These are phyloP conservation scores for Emergomyces africanus DNA, from an alignment of 2,329 filamentous ascomycete genomes.

Conservation along the genomic window DNA sequence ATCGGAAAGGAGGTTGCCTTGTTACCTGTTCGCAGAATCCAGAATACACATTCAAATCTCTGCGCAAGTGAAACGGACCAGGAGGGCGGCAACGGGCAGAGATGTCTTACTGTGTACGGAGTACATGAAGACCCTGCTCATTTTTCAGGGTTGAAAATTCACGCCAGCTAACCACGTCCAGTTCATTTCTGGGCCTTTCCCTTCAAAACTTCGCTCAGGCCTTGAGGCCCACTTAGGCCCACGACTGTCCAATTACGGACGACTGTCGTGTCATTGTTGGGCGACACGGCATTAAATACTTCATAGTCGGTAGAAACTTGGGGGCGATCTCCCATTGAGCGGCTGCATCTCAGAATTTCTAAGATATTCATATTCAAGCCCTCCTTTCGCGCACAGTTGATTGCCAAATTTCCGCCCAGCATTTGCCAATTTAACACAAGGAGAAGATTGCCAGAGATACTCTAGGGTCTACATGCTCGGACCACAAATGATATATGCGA, in stretches of 20 bases:
- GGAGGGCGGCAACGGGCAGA: neutral
- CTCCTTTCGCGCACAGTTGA: neutral
- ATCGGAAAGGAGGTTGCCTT: neutral
- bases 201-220: neutral
- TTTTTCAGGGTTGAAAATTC: neutral
- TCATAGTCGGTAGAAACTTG: too few species aligned
- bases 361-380: neutral
- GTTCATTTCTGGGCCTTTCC: too few species aligned
- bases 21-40: neutral
- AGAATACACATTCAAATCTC: neutral
- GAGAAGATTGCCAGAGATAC: neutral
- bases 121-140: too few species aligned
- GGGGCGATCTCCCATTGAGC: neutral
- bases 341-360: neutral
- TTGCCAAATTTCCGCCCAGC: neutral
- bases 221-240: neutral
- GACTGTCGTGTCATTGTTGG: neutral
- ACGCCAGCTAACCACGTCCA: neutral
- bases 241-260: neutral
- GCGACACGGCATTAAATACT: too few species aligned
- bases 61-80: neutral
- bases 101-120: too few species aligned
- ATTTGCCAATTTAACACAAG: neutral
- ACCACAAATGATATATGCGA: neutral
- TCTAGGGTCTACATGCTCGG: neutral